Conservation (phyloP, 192 early-diverging fungal genomes). For the Phycomyces blakesleeanus region DNA sequence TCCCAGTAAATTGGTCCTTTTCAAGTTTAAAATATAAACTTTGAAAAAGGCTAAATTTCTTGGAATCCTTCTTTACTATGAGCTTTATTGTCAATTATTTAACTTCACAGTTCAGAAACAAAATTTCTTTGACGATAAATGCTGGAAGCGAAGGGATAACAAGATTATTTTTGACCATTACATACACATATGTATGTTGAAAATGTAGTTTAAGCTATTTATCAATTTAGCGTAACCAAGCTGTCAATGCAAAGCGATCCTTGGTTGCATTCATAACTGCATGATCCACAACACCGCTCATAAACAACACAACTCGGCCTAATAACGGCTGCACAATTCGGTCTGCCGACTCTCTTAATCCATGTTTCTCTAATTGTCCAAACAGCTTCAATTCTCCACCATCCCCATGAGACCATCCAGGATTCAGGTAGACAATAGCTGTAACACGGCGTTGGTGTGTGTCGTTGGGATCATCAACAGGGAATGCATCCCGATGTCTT, state of each 20-base stretch:
- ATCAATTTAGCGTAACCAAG: constrained; percentile 42
- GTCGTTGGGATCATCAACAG: constrained; percentile 46
- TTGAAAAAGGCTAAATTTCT: too few species aligned
- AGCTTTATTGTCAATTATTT: too few species aligned
- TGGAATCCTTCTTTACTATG: too few species aligned
- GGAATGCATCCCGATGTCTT: constrained; percentile 57
- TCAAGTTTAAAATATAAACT: too few species aligned
- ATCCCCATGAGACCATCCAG: constrained; percentile 41
- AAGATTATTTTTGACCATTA: too few species aligned
- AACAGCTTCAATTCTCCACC: constrained; percentile 56
- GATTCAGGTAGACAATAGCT: constrained; percentile 54
- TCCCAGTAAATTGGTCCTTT: too few species aligned
- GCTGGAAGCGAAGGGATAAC: too few species aligned
- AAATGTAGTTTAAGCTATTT: too few species aligned
- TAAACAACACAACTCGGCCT: constrained; percentile 36
- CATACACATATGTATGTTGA: too few species aligned
- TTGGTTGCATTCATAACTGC: constrained; percentile 41
- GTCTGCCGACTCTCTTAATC: constrained; percentile 34
- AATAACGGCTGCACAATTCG: constrained; percentile 10
- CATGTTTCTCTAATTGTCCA: constrained; percentile 38
- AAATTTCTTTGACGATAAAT: too few species aligned
- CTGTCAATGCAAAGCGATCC: constrained; percentile 45
- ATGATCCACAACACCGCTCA: constrained; percentile 57
- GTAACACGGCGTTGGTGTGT: constrained; percentile 53
- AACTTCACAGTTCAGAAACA: too few species aligned